phyloP scores from a whole-genome alignment of 106 monocot genomes.

The Dendrobium catenatum region DNA sequence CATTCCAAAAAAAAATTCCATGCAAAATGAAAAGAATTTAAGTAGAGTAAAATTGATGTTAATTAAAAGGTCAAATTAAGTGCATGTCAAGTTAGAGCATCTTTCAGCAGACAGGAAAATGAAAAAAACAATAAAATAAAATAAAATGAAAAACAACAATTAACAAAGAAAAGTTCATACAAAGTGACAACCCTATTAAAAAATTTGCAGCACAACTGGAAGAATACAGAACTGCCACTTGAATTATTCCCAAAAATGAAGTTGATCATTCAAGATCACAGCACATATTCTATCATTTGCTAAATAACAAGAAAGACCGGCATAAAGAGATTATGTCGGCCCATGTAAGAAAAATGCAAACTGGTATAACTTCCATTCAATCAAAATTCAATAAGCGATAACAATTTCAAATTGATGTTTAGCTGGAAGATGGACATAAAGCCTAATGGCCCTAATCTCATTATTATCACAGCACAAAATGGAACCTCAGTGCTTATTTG shows the following conservation, averaged over 20 bases:
- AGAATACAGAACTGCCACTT: background rate
- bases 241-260: background rate
- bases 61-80: background rate
- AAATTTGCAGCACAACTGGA: background rate
- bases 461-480: background rate
- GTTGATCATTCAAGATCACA: background rate
- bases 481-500: background rate
- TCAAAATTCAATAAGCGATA: background rate
- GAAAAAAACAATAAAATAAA: background rate
- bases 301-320: background rate
- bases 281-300: background rate
- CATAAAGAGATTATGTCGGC: background rate
- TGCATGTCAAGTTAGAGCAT: background rate
- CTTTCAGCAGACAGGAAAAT: background rate
- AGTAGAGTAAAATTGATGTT: background rate
- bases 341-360: background rate
- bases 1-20: background rate
- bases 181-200: background rate
- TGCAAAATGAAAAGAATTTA: background rate
- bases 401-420: conserved; percentile 1
- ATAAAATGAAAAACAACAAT: background rate
- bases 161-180: background rate
- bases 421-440: background rate
- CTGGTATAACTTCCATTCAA: background rate
- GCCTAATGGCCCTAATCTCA: background rate